A percentile compares a stretch with the other conserved stretches of the same genome.
These are phyloP conservation scores for Zygosaccharomyces rouxii DNA, from an alignment of 805 yeast genomes.

Conservation along the genomic window DNA sequence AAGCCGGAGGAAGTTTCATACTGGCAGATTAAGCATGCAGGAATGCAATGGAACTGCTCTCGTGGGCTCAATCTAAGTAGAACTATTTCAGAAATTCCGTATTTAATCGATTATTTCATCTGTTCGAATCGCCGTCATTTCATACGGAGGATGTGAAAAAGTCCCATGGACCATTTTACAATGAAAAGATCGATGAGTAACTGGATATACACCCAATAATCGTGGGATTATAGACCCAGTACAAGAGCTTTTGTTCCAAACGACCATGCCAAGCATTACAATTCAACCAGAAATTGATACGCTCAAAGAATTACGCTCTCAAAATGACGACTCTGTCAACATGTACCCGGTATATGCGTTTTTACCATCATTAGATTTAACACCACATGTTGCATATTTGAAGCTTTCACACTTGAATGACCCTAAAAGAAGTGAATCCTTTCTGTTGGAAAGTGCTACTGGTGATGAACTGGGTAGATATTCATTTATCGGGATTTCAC, in stretches of 20 bases:
- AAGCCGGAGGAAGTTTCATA: neutral
- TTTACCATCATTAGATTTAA: conserved; percentile 69
- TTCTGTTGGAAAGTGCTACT: conserved; percentile 85
- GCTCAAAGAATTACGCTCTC: conserved; percentile 39
- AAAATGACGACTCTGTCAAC: conserved; percentile 48
- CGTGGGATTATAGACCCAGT: neutral
- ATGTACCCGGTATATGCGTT: conserved; percentile 77
- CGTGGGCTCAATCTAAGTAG: neutral
- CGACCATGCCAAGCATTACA: conserved; percentile 11
- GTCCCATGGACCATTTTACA: neutral
- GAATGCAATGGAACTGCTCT: neutral
- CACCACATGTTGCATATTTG: conserved; percentile 88
- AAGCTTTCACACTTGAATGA: conserved; percentile 64
- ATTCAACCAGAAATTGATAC: conserved; percentile 51
- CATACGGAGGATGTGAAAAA: neutral
- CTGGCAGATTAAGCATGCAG: neutral
- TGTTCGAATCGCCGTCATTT: neutral
- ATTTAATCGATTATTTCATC: neutral
- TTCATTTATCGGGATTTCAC: conserved; percentile 85
- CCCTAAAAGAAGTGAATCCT: conserved; percentile 58
- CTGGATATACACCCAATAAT: neutral
- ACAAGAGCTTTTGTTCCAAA: neutral
- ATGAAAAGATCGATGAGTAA: neutral
- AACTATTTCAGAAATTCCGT: neutral
- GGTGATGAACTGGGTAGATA: conserved; percentile 88